A percentile compares a stretch with the other conserved stretches of the same genome.
These are phyloP conservation scores for Talaromyces thailandensis DNA, from an alignment of 495 filamentous ascomycete species.

Conservation along the genomic window DNA sequence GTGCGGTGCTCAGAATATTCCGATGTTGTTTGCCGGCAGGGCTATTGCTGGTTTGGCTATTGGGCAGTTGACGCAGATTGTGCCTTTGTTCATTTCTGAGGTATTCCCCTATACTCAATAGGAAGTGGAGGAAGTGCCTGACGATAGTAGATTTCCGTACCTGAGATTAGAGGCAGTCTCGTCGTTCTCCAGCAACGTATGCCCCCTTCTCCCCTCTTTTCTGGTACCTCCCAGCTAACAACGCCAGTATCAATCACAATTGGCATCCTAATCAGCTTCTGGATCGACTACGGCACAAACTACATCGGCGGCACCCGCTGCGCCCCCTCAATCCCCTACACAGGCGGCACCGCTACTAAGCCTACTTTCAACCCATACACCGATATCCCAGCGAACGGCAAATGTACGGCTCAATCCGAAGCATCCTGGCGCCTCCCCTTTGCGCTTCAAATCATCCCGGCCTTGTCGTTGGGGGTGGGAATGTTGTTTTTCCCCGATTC, in stretches of 20 bases:
- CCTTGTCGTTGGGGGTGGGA: slow-evolving; percentile 52
- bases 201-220: not conserved
- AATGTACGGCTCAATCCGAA: slow-evolving; percentile 47
- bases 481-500: slow-evolving; percentile 79
- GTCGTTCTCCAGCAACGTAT: slow-evolving; percentile 67
- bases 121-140: not conserved
- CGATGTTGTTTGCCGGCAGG: slow-evolving; percentile 63
- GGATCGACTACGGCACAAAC: slow-evolving; percentile 60
- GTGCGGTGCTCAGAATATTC: slow-evolving; percentile 42
- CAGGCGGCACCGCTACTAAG: slow-evolving; percentile 52
- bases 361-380: slow-evolving; percentile 31
- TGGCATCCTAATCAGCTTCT: slow-evolving; percentile 78
- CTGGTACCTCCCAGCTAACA: not conserved
- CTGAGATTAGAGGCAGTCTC: slow-evolving; percentile 58
- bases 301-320: slow-evolving; percentile 33
- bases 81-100: slow-evolving; percentile 32
- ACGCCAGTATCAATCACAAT: slow-evolving; percentile 60
- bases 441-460: slow-evolving; percentile 52
- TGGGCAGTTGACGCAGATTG: slow-evolving; percentile 34
- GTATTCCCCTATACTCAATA: slow-evolving; percentile 1
- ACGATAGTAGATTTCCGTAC: slow-evolving; percentile 34
- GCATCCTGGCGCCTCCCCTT: slow-evolving; percentile 63
- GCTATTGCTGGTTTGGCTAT: slow-evolving; percentile 55
- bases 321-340: slow-evolving; percentile 41
- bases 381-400: slow-evolving; percentile 28